phyloP scores from a whole-genome alignment of 2,329 filamentous ascomycete species.

The Fonsecaea erecta region DNA sequence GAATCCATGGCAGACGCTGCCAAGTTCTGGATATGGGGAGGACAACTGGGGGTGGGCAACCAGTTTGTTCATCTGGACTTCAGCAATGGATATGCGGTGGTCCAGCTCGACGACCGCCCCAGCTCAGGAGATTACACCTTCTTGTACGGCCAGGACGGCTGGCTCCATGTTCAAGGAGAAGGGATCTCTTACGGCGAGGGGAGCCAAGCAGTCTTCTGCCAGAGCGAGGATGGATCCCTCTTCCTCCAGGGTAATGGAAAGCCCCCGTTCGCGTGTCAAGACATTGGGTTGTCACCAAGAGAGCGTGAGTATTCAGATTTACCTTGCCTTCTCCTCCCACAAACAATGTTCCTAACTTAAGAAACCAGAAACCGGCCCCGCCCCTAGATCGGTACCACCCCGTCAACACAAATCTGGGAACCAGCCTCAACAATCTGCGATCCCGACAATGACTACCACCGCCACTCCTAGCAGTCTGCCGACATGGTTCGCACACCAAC shows the following conservation, averaged over 20 bases:
- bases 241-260: not conserved
- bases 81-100: not conserved
- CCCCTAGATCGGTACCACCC: not conserved
- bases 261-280: not conserved
- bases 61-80: not conserved
- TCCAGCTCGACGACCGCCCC: not conserved
- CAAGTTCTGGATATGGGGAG: not conserved
- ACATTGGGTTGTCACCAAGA: not conserved
- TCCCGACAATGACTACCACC: not conserved
- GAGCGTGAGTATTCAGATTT: not conserved
- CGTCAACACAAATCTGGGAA: not conserved
- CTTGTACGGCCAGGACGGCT: not conserved
- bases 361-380: not conserved
- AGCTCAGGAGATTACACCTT: not conserved
- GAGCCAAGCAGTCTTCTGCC: not conserved
- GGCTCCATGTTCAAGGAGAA: not conserved
- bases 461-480: not conserved
- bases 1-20: not conserved
- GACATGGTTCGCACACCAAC: not conserved
- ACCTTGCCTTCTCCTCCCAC: not conserved
- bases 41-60: not conserved
- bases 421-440: not conserved
- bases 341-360: not conserved
- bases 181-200: not conserved
- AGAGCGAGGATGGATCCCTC: not conserved